Percentiles rank a stretch among this genome's conserved stretches.
phyloP scores from a whole-genome alignment of 2,329 filamentous ascomycete genomes.

The Xylaria sp. region DNA sequence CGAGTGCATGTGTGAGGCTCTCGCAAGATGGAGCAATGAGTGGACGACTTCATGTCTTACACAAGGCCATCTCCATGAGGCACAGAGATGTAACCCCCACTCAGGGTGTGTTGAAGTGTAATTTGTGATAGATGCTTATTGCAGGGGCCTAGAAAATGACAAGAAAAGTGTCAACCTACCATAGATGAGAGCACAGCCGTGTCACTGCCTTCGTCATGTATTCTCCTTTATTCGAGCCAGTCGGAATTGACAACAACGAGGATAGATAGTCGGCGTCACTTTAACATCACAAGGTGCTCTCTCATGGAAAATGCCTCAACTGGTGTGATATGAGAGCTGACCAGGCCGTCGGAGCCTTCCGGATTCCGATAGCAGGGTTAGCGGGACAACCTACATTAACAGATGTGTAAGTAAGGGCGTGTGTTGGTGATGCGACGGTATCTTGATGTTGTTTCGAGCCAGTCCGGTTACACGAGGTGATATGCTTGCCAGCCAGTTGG shows the following conservation, averaged over 20 bases:
- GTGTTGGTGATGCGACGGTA: not conserved
- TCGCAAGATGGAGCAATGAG: not conserved
- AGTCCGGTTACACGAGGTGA: not conserved
- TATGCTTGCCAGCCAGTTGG: constrained; percentile 5
- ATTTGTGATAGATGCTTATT: not conserved
- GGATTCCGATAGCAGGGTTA: constrained; percentile 10
- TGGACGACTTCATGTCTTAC: not conserved
- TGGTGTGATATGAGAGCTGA: constrained; percentile 5
- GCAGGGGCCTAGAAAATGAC: constrained; percentile 7
- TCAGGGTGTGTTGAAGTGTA: not conserved
- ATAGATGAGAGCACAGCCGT: not conserved
- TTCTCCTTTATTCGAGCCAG: constrained; percentile 12
- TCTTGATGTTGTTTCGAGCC: not conserved
- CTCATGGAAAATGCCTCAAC: constrained; percentile 17
- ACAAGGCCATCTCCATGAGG: not conserved
- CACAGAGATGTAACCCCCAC: not conserved
- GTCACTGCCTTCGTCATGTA: constrained; percentile 2
- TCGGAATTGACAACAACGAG: constrained; percentile 2
- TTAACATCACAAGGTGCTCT: constrained; percentile 5
- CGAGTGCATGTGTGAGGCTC: not conserved
- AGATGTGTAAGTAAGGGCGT: not conserved
- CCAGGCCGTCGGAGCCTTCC: constrained; percentile 18
- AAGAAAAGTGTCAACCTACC: constrained; percentile 13
- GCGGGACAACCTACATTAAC: not conserved
- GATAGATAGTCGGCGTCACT: constrained; percentile 1